A percentile compares a stretch with the other conserved stretches of the same genome.
Conservation (phyloP, 495 filamentous ascomycete species). For the Podospora anserina region DNA sequence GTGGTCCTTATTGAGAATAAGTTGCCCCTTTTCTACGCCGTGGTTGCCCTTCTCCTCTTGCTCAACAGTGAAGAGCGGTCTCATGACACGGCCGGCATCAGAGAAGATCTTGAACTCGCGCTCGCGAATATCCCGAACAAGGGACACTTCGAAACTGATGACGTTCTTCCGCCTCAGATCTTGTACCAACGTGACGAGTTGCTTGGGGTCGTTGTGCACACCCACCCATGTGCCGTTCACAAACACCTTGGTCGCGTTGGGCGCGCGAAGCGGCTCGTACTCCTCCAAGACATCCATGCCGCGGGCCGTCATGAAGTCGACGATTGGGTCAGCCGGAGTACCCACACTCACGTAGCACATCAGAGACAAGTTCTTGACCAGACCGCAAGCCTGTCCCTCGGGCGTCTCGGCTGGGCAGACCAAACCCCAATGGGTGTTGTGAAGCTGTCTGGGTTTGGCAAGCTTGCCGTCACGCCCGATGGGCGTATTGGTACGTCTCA, state of each 20-base stretch:
- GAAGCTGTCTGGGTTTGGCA: constrained; percentile 93
- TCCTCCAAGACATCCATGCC: constrained; percentile 97
- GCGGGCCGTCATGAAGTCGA: constrained; percentile 89
- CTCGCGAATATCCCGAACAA: constrained; percentile 92
- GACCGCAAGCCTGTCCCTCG: constrained; percentile 95
- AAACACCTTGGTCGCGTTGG: constrained; percentile 95
- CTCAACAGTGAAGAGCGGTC: constrained; percentile 82
- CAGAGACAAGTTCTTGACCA: constrained; percentile 96
- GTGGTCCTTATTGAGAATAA: constrained; percentile 81
- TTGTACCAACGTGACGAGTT: constrained; percentile 73
- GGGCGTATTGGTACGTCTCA: constrained; percentile 94
- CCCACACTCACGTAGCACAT: constrained; percentile 98
- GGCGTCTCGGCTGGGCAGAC: constrained; percentile 98
- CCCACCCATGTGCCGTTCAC: constrained; percentile 98
- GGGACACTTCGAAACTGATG: constrained; percentile 84
- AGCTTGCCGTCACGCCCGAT: constrained; percentile 98
- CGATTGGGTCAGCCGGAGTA: constrained; percentile 80
- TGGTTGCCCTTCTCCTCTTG: constrained; percentile 64
- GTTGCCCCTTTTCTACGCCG: constrained; percentile 66
- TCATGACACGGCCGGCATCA: constrained; percentile 89
- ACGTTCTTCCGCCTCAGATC: constrained; percentile 71
- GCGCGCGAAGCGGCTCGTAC: constrained; percentile 83
- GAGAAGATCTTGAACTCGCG: constrained; percentile 98
- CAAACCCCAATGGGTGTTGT: constrained; percentile 98
- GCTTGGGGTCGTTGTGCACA: constrained; percentile 75